A percentile compares a stretch with the other conserved stretches of the same genome.
phyloP scores from a whole-genome alignment of 2,329 filamentous ascomycete genomes.

The Paecilomyces sp. region DNA sequence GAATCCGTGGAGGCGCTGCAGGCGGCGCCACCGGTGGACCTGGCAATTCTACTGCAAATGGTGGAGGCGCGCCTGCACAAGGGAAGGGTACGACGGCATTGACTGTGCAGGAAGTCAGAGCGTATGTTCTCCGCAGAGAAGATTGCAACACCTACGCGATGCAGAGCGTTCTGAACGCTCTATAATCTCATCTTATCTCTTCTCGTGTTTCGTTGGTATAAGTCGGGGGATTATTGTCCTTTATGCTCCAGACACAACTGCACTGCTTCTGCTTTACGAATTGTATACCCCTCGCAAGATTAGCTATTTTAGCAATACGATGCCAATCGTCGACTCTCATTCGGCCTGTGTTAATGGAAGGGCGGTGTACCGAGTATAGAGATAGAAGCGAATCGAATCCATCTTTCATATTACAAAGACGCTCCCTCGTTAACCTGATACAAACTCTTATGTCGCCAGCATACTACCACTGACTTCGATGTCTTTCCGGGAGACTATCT shows the following conservation, averaged over 20 bases:
- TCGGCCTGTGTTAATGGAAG: neutral
- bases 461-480: no score
- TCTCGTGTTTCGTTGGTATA: neutral
- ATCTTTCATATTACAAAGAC: no score
- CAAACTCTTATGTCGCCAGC: no score
- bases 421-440: no score
- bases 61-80: constrained; percentile 34
- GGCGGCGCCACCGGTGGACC: constrained; percentile 27
- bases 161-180: constrained; percentile 67
- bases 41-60: constrained; percentile 31
- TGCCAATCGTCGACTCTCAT: neutral
- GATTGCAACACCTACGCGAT: constrained; percentile 75
- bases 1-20: constrained; percentile 54
- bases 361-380: no score
- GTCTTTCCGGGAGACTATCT: no score
- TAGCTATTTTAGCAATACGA: neutral
- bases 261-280: neutral
- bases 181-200: constrained; percentile 33
- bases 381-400: no score
- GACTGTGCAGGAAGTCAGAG: constrained; percentile 53
- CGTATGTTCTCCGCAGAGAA: constrained; percentile 78
- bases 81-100: constrained; percentile 50
- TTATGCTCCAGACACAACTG: neutral
- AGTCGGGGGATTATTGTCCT: neutral
- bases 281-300: neutral